A percentile compares a stretch with the other conserved stretches of the same genome.
Evolutionary conservation across 805 yeast genomes (phyloP).

Genomic region (Candida pseudoglaebosa): DNA sequence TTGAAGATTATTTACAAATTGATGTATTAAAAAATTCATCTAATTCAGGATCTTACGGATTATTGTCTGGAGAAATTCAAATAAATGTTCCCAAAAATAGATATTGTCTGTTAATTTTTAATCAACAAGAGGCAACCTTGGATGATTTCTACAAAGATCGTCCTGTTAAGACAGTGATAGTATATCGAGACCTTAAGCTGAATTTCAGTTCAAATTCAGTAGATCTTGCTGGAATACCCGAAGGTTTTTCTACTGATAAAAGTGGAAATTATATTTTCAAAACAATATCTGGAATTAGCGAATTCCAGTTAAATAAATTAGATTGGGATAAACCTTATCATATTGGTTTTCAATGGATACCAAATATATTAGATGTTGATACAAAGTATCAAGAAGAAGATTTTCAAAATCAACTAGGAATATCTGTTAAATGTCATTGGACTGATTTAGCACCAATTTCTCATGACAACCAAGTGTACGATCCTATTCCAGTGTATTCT

Average conservation of each 20-base stretch:
- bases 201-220: slow-evolving; percentile 8
- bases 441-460: slow-evolving; percentile 57
- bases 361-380: slow-evolving; percentile 45
- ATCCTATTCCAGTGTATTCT: slow-evolving; percentile 64
- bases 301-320: slow-evolving; percentile 60
- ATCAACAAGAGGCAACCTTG: slow-evolving; percentile 27
- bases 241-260: slow-evolving; percentile 41
- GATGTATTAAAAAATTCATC: slow-evolving; percentile 50
- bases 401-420: slow-evolving; percentile 43
- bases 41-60: slow-evolving; percentile 50
- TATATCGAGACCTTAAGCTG: slow-evolving; percentile 36
- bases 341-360: slow-evolving; percentile 74
- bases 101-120: slow-evolving; percentile 59
- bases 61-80: slow-evolving; percentile 58
- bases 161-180: slow-evolving; percentile 61
- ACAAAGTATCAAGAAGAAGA: slow-evolving; percentile 19
- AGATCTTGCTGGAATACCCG: slow-evolving; percentile 26
- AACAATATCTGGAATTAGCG: slow-evolving; percentile 59
- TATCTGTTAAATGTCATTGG: slow-evolving; percentile 70
- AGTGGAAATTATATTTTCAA: slow-evolving; percentile 48
- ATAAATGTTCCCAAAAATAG: slow-evolving; percentile 61
- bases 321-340: slow-evolving; percentile 57
- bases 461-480: slow-evolving; percentile 23
- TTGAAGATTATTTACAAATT: slow-evolving; percentile 45
- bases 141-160: slow-evolving; percentile 27